These are phyloP conservation scores for Phytophthora ohioensis DNA, from an alignment of 352 stramenopile genomes.

Conservation along the genomic window DNA sequence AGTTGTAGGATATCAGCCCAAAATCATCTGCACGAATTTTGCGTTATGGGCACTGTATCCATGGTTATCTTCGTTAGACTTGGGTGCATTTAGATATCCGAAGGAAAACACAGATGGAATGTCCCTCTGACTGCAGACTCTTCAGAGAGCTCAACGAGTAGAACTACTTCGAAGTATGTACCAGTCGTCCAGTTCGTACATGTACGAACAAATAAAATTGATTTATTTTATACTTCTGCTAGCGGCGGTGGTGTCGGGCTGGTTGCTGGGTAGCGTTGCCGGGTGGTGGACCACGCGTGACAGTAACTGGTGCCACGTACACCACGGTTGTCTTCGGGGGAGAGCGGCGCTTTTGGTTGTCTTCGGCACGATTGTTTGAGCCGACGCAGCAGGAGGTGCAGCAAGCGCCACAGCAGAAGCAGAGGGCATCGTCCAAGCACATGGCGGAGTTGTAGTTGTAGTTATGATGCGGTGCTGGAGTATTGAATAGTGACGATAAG, in stretches of 20 bases:
- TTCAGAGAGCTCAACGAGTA: background rate
- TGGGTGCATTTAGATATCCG: no score
- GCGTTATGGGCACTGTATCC: background rate
- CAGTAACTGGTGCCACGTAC: slow-evolving; percentile 20
- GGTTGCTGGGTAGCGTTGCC: slow-evolving; percentile 1
- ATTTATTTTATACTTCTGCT: background rate
- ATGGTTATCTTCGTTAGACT: no score
- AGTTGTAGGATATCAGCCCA: background rate
- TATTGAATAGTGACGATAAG: background rate
- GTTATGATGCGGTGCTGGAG: background rate
- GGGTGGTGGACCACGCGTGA: slow-evolving; percentile 8
- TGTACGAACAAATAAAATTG: background rate
- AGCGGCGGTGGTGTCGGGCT: background rate
- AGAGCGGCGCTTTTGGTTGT: slow-evolving; percentile 4
- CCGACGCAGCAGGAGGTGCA: slow-evolving; percentile 11
- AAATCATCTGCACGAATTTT: background rate
- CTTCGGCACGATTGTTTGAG: slow-evolving; percentile 4
- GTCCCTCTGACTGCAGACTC: no score
- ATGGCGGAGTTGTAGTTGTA: background rate
- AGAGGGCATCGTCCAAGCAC: slow-evolving; percentile 12
- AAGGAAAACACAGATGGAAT: no score
- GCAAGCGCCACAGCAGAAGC: slow-evolving; percentile 8
- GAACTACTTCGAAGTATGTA: no score
- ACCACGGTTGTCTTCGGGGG: slow-evolving; percentile 9
- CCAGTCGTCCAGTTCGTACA: no score